Evolutionary conservation across 345 rosid genomes (phyloP).

Genomic region (Linum trigynum): DNA sequence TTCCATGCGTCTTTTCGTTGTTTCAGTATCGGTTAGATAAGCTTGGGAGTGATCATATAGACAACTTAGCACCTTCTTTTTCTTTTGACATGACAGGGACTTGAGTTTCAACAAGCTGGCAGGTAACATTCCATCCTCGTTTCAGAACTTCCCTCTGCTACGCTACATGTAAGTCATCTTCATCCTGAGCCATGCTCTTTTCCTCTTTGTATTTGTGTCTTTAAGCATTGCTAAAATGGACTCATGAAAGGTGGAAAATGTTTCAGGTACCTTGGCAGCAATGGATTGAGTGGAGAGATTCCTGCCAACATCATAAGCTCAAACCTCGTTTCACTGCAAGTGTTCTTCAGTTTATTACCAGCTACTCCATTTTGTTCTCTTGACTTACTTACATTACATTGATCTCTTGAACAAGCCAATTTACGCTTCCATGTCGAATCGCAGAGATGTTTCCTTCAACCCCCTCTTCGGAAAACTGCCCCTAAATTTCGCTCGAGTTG

Average conservation of each 20-base stretch:
- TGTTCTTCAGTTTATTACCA: background rate
- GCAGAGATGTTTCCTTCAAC: constrained; percentile 56
- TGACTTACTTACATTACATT: background rate
- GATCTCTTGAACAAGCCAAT: background rate
- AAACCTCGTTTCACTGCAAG: constrained; percentile 39
- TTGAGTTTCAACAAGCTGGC: constrained; percentile 52
- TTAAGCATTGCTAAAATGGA: background rate
- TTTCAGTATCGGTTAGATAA: too few relatives aligned
- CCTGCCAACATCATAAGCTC: constrained; percentile 30
- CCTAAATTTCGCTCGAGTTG: constrained; percentile 15
- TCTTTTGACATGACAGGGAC: constrained; percentile 27
- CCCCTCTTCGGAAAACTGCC: constrained; percentile 42
- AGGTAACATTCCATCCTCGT: constrained; percentile 38
- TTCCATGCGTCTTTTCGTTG: too few relatives aligned
- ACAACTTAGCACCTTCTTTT: background rate
- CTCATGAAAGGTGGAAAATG: background rate
- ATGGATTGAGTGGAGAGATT: constrained; percentile 39
- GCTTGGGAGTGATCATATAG: background rate
- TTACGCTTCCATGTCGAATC: background rate
- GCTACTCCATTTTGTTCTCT: background rate
- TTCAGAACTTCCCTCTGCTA: constrained; percentile 22
- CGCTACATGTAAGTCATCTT: constrained; percentile 30
- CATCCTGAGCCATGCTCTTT: background rate
- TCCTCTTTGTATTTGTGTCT: background rate
- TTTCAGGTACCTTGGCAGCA: constrained; percentile 44